Conservation (phyloP, 495 filamentous ascomycete species). For the Penicillium taxi region DNA sequence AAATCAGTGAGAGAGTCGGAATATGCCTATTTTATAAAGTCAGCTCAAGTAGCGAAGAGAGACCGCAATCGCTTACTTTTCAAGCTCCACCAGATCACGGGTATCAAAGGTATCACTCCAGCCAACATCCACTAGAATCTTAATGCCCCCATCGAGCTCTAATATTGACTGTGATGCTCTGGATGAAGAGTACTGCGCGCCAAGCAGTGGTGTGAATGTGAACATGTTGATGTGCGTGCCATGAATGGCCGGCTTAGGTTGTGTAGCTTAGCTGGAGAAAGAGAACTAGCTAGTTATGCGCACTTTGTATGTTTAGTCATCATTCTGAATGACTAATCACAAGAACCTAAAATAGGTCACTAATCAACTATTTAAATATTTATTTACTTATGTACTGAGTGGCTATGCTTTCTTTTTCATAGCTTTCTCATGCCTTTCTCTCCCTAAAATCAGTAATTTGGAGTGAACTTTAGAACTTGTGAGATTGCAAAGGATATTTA, state of each 20-base stretch:
- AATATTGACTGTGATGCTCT: slow-evolving; percentile 87
- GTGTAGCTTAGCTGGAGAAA: slow-evolving; percentile 3
- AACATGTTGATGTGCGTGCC: slow-evolving; percentile 58
- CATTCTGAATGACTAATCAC: too few species aligned
- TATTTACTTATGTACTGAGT: neutral
- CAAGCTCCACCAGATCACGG: slow-evolving; percentile 71
- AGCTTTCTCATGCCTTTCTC: too few species aligned
- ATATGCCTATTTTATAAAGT: slow-evolving; percentile 56
- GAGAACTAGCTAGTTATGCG: slow-evolving; percentile 6
- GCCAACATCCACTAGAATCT: slow-evolving; percentile 87
- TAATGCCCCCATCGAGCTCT: slow-evolving; percentile 93
- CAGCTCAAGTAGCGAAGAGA: slow-evolving; percentile 5
- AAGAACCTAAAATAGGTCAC: neutral
- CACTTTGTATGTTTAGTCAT: neutral
- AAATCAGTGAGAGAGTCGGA: slow-evolving; percentile 84
- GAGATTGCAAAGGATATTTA: too few species aligned
- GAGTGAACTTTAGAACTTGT: too few species aligned
- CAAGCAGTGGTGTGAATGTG: slow-evolving; percentile 85
- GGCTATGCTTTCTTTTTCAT: neutral
- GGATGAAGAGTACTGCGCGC: slow-evolving; percentile 73
- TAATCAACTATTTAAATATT: neutral
- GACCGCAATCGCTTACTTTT: slow-evolving; percentile 51
- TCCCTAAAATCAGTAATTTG: too few species aligned
- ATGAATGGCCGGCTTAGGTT: slow-evolving; percentile 6
- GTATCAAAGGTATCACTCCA: slow-evolving; percentile 90